Evolutionary conservation across 176 grass and related monocot species (phyloP), one percentile per base, ranked within the genome.

Genomic region (Phyllostachys edulis): DNA sequence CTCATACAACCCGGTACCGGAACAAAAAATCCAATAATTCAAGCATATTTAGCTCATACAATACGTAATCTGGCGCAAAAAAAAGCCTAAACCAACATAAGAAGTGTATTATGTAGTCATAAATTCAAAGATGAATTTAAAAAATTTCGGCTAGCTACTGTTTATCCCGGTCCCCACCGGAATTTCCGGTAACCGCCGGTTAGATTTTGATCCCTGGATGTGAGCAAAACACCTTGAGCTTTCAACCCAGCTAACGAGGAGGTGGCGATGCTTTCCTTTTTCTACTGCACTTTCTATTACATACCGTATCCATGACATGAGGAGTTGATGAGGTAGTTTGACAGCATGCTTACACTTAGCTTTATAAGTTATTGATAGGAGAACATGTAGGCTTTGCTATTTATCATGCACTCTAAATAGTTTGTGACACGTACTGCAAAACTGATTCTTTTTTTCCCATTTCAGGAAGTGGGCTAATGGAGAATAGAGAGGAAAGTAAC

Each of bases 311-410:
- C 7, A 40, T 81, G 69, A 81, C 67, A 67, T 26, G 44, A 77
- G 45, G 36, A 56, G 24, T 51, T 56, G 56, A 52, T 68, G 72
- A 90, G 37, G 79, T 40, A 71, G 85, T 87, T 87, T 47, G 12
- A 79, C 47, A 62, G 3, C 47, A 80, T 84, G 83, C 10, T 78
- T 73, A 88, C 61, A 40, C 38, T 73, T 80, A 84, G 68, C 75
- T 82, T 82, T 85, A 79, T 27, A 80, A 77, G 71, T 62, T 71
- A 32, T n/a, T 72, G 83, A 39, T 57, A 70, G 64, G 42, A 64
- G 66, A 45, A 40, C 56, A 82, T 82, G 47, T 71, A 82, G 88
- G 83, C 3, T 89, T 85, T 70, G 26, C 62, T 51, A 37, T 38
- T 65, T 83, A 66, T 57, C 62, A 67, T 67, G 67, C 47, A 84